A percentile compares a stretch with the other conserved stretches of the same genome.
Conservation (phyloP, 164 flowering plant genomes). For the Chimonanthus salicifolius region DNA sequence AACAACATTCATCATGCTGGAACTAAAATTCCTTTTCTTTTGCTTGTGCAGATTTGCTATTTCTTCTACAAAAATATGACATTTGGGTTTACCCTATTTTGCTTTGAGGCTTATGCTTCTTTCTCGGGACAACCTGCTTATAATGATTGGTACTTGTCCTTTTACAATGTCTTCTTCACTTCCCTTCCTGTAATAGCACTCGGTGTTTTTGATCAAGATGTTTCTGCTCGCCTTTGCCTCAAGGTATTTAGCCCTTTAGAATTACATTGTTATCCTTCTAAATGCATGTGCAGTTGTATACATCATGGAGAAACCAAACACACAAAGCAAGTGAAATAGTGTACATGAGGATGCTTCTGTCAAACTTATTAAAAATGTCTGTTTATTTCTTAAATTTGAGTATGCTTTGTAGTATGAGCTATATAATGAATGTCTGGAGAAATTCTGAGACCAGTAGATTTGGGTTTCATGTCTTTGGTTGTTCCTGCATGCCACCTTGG, state of each 20-base stretch:
- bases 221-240: conserved; percentile 69
- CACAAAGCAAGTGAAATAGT: too few species aligned
- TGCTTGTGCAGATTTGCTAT: conserved; percentile 72
- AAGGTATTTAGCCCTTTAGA: conserved; percentile 38
- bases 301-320: not conserved
- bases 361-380: too few species aligned
- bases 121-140: conserved; percentile 85
- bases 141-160: conserved; percentile 84
- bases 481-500: too few species aligned
- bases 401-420: too few species aligned
- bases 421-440: too few species aligned
- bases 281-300: not conserved
- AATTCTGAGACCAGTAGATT: too few species aligned
- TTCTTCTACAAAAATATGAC: conserved; percentile 84
- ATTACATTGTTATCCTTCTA: not conserved
- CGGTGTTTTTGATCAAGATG: conserved; percentile 92
- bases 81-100: conserved; percentile 77
- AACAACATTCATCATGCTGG: not conserved
- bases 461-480: too few species aligned
- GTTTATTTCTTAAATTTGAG: too few species aligned
- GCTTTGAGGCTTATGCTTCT: conserved; percentile 76
- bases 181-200: conserved; percentile 87
- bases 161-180: conserved; percentile 84
- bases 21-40: not conserved
- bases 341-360: too few species aligned